Percentiles rank a stretch among this genome's conserved stretches.
phyloP scores from a whole-genome alignment of 2,329 filamentous ascomycete genomes.

The Fonsecaea monophora region DNA sequence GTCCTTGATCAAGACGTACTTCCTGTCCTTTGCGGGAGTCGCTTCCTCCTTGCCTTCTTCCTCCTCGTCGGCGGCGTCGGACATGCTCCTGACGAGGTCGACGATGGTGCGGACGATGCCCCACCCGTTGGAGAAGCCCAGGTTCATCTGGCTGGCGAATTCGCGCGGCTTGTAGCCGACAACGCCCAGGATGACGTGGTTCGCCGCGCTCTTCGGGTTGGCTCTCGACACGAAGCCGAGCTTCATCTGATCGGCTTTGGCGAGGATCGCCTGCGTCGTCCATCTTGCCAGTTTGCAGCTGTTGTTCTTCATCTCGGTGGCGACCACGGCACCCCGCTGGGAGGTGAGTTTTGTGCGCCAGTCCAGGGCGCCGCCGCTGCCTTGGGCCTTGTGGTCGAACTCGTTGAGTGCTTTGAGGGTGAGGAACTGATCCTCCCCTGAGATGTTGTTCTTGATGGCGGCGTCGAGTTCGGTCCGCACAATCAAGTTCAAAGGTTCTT shows the following conservation, averaged over 20 bases:
- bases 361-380: slow-evolving; percentile 91
- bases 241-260: slow-evolving; percentile 98
- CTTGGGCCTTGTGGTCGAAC: slow-evolving; percentile 97
- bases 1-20: slow-evolving; percentile 73
- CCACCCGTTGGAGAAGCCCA: slow-evolving; percentile 97
- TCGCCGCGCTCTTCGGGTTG: slow-evolving; percentile 90
- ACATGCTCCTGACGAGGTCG: slow-evolving; percentile 69
- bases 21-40: slow-evolving; percentile 44
- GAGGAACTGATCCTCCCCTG: slow-evolving; percentile 87
- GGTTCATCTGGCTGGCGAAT: slow-evolving; percentile 96
- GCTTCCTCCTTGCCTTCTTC: slow-evolving; percentile 11
- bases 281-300: slow-evolving; percentile 97
- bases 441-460: slow-evolving; percentile 92
- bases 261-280: slow-evolving; percentile 96
- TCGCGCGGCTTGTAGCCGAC: slow-evolving; percentile 97
- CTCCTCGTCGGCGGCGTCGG: slow-evolving; percentile 48
- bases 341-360: slow-evolving; percentile 94
- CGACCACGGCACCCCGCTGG: slow-evolving; percentile 94
- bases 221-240: slow-evolving; percentile 95
- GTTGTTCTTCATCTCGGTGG: slow-evolving; percentile 99
- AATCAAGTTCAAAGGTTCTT: slow-evolving; percentile 89
- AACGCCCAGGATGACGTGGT: slow-evolving; percentile 93
- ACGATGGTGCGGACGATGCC: slow-evolving; percentile 98
- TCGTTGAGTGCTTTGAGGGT: slow-evolving; percentile 97
- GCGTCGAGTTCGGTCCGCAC: slow-evolving; percentile 96